Base-by-base conservation (phyloP, 2,329 filamentous ascomycete species). In the Botrytis sinoallii region DNA sequence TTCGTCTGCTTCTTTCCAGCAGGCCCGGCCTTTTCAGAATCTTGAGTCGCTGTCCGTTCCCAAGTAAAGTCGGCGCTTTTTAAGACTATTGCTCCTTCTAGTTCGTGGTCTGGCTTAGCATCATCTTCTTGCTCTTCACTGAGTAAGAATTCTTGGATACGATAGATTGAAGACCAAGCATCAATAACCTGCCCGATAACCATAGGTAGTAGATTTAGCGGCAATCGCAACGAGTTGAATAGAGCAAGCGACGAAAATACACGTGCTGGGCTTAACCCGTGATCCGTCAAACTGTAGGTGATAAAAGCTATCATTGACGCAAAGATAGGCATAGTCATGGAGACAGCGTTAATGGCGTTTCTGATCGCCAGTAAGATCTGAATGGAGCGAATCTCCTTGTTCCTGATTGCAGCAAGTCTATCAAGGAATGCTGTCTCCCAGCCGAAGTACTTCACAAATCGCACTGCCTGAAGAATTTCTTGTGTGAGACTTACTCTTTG, bases 241-340 rank as follows among this genome's bases (percentile, higher is more conserved):
- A 98, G 84, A 0, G 95, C 95, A 22, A 98, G 86, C 0, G 95
- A 98, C 0, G 95, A 98, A 84, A 99, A 98, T 52, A 98, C 88
- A 38, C 90, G 86, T 0, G 94, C 93, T 0, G 96, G 91, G 1
- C 89, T 85, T 29, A 98, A 87, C 42, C 82, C 82, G 77, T 94
- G 91, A 74, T 92, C 85, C 1, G 90, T 87, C 55, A 91, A 83
- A 1, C 89, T 91, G 78, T 89, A 92, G 0, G 93, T 95, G 82
- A 98, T 95, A 82, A 98, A 98, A 0, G 95, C 90, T 59, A 98
- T 83, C 94, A 98, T 98, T 1, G 95, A 97, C 0, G 95, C 94
- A 78, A 98, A 98, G 71, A 97, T 93, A 10, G 96, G 95, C 61
- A 82, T 69, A 7, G 79, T 83, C 86, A 92, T 87, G 29, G 89